Conservation (phyloP, 805 yeast species). For the Myxozyma lipomycoides region DNA sequence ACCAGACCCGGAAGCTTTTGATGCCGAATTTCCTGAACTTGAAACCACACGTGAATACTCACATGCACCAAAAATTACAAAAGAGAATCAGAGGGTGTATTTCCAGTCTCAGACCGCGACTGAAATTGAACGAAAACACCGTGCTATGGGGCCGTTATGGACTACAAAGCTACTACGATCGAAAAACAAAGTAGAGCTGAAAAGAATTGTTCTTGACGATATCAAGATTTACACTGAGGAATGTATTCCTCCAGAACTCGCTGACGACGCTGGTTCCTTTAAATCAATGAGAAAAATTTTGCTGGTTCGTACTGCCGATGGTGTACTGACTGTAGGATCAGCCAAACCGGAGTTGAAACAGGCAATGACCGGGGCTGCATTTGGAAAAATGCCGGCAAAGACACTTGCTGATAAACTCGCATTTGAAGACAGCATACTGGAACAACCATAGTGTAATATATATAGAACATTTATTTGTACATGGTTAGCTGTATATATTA, state of each 20-base stretch:
- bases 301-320: slow-evolving; percentile 4
- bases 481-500: no score
- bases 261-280: neutral
- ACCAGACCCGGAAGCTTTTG: slow-evolving; percentile 1
- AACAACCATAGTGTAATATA: neutral
- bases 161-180: slow-evolving; percentile 2
- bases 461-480: no score
- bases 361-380: neutral
- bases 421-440: neutral
- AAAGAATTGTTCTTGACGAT: slow-evolving; percentile 3
- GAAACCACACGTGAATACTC: slow-evolving; percentile 4
- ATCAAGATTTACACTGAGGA: no score
- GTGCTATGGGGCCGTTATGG: slow-evolving; percentile 28
- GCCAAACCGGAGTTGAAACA: slow-evolving; percentile 7
- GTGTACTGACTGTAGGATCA: neutral
- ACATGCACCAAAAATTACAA: slow-evolving; percentile 18
- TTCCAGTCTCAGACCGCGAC: slow-evolving; percentile 10
- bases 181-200: neutral
- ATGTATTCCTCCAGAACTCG: neutral
- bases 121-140: slow-evolving; percentile 14
- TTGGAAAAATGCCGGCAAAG: neutral
- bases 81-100: slow-evolving; percentile 6
- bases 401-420: neutral
- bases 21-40: neutral
- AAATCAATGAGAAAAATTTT: neutral